Base-by-base conservation (phyloP, 2,329 filamentous ascomycete species). In the Aspergillus neotritici region DNA sequence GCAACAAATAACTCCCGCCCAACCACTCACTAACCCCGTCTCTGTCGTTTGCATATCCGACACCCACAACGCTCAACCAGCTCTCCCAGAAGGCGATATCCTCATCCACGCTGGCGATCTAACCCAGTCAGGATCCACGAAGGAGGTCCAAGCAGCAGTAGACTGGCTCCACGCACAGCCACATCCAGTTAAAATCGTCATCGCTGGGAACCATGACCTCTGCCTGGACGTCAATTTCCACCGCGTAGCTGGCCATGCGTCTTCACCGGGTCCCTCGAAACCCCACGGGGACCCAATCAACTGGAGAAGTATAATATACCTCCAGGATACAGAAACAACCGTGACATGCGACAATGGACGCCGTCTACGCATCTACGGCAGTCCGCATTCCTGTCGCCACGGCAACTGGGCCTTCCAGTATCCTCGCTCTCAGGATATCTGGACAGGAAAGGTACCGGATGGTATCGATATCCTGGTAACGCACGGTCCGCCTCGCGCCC, bases 191-290 rank as follows among this genome's bases (percentile, higher is more conserved):
- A 94, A 94, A 64, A 72, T 95, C 11, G 75, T 89, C 12, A 79
- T 95, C 28, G 80, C 80, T 11, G 89, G 89, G 0, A 95, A 95
- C 60, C 89, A 95, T 60, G 89, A 95, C 56, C 80, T 79, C 49
- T 87, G 79, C 68, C 83, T 94, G 45, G 88, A 93, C 63, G 65
- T 70, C 6, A 68, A 73, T 15, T 78, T 85, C 56, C 68, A 71
- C 11, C 8, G 14, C 8, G 11, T 8, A 25, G 4, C 21, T 25
- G 21, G 6, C 7, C 21, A 25, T 9, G 7, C 21, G 21, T 25
- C 21, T 25, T 25, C 30, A 5, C 14, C 32, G 31, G 9, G n/a
- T 15, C 13, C 16, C 32, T n/a, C 8, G 14, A 11, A 4, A 9
- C 1, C 16, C 38, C 4, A 7, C 31, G 0, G 61, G 61, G 12